Conservation (phyloP, 164 flowering plant species). For the Berberis vulgaris region DNA sequence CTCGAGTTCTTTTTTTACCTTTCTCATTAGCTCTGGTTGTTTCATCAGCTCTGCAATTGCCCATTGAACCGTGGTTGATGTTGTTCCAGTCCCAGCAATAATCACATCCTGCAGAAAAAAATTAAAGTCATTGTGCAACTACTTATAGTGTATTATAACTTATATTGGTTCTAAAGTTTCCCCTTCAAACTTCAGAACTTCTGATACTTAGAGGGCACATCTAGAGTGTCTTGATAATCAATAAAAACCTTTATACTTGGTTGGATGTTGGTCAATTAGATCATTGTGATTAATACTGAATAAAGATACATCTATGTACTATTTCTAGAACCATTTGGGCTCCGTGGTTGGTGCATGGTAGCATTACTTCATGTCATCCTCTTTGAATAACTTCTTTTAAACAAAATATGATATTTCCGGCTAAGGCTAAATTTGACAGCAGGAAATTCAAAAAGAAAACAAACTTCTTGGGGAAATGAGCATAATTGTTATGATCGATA, state of each 20-base stretch:
- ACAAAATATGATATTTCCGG: too few relatives aligned
- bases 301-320: too few relatives aligned
- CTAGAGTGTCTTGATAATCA: background rate
- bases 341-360: too few relatives aligned
- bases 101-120: background rate
- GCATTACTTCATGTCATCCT: too few relatives aligned
- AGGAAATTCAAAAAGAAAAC: too few relatives aligned
- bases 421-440: too few relatives aligned
- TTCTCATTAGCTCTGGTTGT: background rate
- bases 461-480: too few relatives aligned
- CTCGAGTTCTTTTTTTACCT: background rate
- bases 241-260: background rate
- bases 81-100: background rate
- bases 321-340: too few relatives aligned
- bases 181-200: background rate
- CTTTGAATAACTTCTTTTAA: too few relatives aligned
- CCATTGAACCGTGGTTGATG: background rate
- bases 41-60: background rate
- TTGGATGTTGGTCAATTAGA: background rate
- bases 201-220: background rate
- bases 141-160: background rate
- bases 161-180: background rate
- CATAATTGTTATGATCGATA: too few relatives aligned
- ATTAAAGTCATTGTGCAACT: background rate
- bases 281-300: background rate